A percentile compares a stretch with the other conserved stretches of the same genome.
phyloP scores from a whole-genome alignment of 129 eudicot species.

The Artemisia annua region DNA sequence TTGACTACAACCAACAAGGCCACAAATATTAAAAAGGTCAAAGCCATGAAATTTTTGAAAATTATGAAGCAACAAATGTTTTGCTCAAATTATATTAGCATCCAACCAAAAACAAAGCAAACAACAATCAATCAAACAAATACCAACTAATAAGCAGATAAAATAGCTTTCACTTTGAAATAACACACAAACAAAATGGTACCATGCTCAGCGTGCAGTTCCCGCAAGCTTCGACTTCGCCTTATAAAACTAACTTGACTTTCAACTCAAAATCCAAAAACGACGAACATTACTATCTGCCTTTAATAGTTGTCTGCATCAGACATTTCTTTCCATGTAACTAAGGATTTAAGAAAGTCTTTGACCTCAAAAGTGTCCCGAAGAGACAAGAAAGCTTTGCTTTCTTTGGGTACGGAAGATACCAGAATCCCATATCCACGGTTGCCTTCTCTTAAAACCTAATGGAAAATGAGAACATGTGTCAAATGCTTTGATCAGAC shows the following conservation, averaged over 20 bases:
- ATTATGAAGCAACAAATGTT: neutral
- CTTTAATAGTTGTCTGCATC: neutral
- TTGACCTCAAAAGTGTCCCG: constrained; percentile 71
- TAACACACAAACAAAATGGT: constrained; percentile 23
- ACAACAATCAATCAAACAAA: neutral
- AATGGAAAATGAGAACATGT: neutral
- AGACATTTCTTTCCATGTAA: constrained; percentile 44
- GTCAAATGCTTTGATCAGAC: neutral
- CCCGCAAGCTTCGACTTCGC: constrained; percentile 16
- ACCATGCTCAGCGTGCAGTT: constrained; percentile 15
- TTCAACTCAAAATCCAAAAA: constrained; percentile 3
- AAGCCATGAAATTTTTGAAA: neutral
- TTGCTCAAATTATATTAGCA: constrained; percentile 3
- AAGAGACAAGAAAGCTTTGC: constrained; percentile 59
- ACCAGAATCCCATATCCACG: constrained; percentile 65
- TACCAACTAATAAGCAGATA: neutral
- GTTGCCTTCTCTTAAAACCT: constrained; percentile 60
- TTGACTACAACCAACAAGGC: neutral
- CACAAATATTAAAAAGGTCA: neutral
- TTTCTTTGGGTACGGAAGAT: constrained; percentile 60
- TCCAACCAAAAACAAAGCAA: constrained; percentile 11
- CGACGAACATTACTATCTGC: neutral
- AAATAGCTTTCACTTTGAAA: neutral
- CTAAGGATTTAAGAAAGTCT: constrained; percentile 56
- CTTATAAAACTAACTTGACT: constrained; percentile 22